Base-by-base conservation (phyloP, 2,329 filamentous ascomycete species). In the Kalmusia sp. region DNA sequence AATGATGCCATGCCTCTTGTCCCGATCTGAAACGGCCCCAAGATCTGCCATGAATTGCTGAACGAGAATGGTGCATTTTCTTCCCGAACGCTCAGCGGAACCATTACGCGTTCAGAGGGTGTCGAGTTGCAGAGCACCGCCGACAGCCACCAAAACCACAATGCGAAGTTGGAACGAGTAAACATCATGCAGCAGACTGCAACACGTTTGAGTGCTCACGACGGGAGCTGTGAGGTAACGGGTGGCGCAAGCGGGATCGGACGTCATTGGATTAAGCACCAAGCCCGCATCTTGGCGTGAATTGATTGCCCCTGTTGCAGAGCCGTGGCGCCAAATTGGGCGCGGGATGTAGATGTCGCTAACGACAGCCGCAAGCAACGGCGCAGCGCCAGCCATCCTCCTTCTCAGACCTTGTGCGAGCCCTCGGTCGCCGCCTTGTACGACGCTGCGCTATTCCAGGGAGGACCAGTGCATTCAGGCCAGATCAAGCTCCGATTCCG, bases 21-120 rank as follows among this genome's bases (percentile, higher is more conserved):
- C 54, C 84, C 84, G 51, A 82, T 79, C 57, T 81, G 79, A 61
- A 85, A 86, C 6, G 83, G 84, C 3, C 84, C 84, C 19, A 86
- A 72, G 19, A 83, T 62, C 47, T 84, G 69, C 82, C 82, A 85
- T 41, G 69, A 63, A 31, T 58, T 59, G 43, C 65, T 72, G 58
- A 78, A 73, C 25, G 64, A 58, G 45, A 76, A 54, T 37, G 62
- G 44, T 9, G 58, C 43, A 46, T 44, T 51, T 39, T 46, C 58
- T 37, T 62, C 50, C 27, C 54, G 54, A 37, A 41, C 31, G 17
- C 37, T 54, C 30, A 63, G 46, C 51, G 58, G 57, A 44, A 49
- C 49, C 51, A 64, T 64, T 51, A 61, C 54, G 49, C 57, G 57
- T 21, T 54, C 55, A 57, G 59, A n/a, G n/a, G n/a, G 47, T 33